These are phyloP conservation scores for Boletus austroedulis DNA, from an alignment of 1,284 basidiomycete species.

Conservation along the genomic window DNA sequence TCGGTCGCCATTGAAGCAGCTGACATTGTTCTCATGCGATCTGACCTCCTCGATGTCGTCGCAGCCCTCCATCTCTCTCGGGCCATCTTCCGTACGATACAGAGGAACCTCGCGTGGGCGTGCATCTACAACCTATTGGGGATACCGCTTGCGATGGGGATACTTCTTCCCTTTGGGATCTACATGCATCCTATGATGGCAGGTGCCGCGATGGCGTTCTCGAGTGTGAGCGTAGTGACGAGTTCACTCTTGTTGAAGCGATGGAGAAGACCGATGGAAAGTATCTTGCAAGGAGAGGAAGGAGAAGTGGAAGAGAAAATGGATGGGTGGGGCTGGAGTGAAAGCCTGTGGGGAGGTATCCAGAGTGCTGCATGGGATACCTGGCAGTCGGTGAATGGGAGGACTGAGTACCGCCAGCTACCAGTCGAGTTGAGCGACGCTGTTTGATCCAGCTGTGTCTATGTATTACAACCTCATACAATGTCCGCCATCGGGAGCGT, in stretches of 20 bases:
- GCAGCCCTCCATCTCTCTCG: slow-evolving; percentile 90
- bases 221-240: slow-evolving; percentile 92
- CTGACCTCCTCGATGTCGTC: slow-evolving; percentile 94
- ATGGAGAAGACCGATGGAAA: slow-evolving; percentile 74
- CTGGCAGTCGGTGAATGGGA: slow-evolving; percentile 46
- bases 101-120: slow-evolving; percentile 87
- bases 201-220: slow-evolving; percentile 96
- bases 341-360: slow-evolving; percentile 44
- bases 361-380: slow-evolving; percentile 38
- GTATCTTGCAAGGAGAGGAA: slow-evolving; percentile 53
- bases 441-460: slow-evolving; percentile 22
- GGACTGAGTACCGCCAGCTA: slow-evolving; percentile 61
- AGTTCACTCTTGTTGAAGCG: slow-evolving; percentile 85
- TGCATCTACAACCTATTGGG: slow-evolving; percentile 92
- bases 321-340: slow-evolving; percentile 7
- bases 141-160: slow-evolving; percentile 98
- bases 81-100: slow-evolving; percentile 89
- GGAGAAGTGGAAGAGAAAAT: slow-evolving; percentile 32
- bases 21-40: slow-evolving; percentile 96
- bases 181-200: slow-evolving; percentile 99
- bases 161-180: slow-evolving; percentile 88
- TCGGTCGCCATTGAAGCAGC: slow-evolving; percentile 98
- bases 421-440: slow-evolving; percentile 64
- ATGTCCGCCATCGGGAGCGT: slow-evolving; percentile 69
- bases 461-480: neutral